Conservation (phyloP, 225 moss, liverwort and hornwort genomes). For the Antitrichia curtipendula region DNA sequence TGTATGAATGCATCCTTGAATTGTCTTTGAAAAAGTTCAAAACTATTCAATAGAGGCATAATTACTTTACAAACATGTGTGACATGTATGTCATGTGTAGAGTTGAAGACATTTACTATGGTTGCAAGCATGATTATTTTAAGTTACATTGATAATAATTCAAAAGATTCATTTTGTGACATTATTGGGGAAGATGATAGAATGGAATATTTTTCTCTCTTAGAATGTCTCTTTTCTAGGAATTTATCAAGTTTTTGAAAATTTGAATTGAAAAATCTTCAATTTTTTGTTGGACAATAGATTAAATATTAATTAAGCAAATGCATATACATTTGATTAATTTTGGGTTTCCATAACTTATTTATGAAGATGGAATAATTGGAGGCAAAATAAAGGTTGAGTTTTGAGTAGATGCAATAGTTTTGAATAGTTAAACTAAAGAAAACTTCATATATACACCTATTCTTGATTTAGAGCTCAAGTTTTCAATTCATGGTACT, state of each 20-base stretch:
- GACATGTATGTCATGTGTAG: neutral
- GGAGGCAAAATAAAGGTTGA: neutral
- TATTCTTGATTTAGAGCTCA: neutral
- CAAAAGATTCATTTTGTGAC: neutral
- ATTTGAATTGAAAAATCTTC: neutral
- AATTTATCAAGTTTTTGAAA: neutral
- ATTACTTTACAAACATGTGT: neutral
- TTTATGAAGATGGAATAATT: neutral
- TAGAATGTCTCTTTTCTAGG: neutral
- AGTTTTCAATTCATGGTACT: neutral
- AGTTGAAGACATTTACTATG: neutral
- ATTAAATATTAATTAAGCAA: neutral
- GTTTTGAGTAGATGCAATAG: neutral
- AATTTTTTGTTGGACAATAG: neutral
- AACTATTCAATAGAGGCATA: fast-evolving
- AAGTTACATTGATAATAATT: neutral
- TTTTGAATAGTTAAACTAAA: neutral
- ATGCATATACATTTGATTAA: neutral
- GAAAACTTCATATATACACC: neutral
- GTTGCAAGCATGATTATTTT: neutral
- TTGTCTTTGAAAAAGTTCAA: neutral
- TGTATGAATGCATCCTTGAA: neutral
- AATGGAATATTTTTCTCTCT: neutral
- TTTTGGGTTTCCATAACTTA: neutral
- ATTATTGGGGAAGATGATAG: neutral